Conservation (phyloP, 108 stramenopile species). For the Fistulifera pelliculosa region DNA sequence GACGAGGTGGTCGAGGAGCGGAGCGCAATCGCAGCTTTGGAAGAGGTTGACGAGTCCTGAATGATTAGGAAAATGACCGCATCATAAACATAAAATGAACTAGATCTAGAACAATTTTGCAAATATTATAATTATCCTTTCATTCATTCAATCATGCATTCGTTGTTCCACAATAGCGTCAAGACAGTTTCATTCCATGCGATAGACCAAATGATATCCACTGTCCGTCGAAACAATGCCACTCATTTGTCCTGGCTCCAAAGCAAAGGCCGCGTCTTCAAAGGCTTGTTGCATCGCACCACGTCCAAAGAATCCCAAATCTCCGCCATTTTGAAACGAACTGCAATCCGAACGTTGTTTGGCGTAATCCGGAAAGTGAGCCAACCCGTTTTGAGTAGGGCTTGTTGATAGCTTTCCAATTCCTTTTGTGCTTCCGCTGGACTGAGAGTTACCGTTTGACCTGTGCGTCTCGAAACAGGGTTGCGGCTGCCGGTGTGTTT, state of each 20-base stretch:
- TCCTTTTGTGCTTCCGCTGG: slow-evolving; percentile 69
- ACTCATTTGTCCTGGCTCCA: slow-evolving; percentile 78
- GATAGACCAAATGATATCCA: slow-evolving; percentile 94
- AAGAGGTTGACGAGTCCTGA: too few relatives aligned
- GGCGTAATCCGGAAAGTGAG: slow-evolving; percentile 72
- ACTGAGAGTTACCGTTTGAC: slow-evolving; percentile 46
- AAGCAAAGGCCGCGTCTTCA: slow-evolving; percentile 88
- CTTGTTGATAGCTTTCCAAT: slow-evolving; percentile 44
- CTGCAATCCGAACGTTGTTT: slow-evolving; percentile 67
- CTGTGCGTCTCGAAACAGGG: slow-evolving; percentile 78
- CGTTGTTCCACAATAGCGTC: too few relatives aligned
- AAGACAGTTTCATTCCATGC: slow-evolving; percentile 79
- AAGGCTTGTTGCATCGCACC: slow-evolving; percentile 87
- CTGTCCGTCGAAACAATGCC: slow-evolving; percentile 89
- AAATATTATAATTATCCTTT: too few relatives aligned
- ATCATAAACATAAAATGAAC: too few relatives aligned
- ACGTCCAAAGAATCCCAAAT: slow-evolving; percentile 80
- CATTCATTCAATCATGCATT: too few relatives aligned
- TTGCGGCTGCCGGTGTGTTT: slow-evolving; percentile 86
- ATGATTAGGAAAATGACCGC: too few relatives aligned
- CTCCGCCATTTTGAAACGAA: slow-evolving; percentile 65
- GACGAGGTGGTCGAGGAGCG: too few relatives aligned
- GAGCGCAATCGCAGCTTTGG: too few relatives aligned
- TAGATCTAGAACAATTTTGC: too few relatives aligned
- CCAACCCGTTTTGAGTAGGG: slow-evolving; percentile 31